Percentiles rank a stretch among this genome's conserved stretches.
Evolutionary conservation across 805 yeast species (phyloP).

Genomic region (Kodamaea restingae): DNA sequence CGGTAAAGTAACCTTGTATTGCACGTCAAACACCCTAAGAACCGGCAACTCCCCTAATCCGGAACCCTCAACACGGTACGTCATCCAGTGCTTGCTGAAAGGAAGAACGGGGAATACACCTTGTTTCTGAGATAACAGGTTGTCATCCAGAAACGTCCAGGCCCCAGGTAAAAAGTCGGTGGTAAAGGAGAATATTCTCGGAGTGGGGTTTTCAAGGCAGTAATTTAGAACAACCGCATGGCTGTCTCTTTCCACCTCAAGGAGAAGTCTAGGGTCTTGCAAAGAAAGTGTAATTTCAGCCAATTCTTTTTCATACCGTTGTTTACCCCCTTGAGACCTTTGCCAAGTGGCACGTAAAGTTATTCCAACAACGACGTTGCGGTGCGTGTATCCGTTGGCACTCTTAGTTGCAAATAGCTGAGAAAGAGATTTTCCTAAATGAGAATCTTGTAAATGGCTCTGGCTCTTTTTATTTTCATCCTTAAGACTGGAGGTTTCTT

Average conservation of each 20-base stretch:
- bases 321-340: constrained; percentile 21
- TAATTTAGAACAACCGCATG: constrained; percentile 31
- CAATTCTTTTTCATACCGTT: constrained; percentile 30
- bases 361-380: constrained; percentile 29
- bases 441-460: too few relatives aligned
- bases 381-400: constrained; percentile 35
- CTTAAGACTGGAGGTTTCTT: too few relatives aligned
- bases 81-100: constrained; percentile 46
- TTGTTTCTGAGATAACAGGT: constrained; percentile 27
- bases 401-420: constrained; percentile 34
- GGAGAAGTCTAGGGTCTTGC: constrained; percentile 65
- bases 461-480: not conserved
- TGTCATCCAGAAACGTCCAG: constrained; percentile 24
- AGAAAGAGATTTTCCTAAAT: not conserved
- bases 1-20: constrained; percentile 61
- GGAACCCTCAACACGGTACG: constrained; percentile 22
- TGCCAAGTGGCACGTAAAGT: constrained; percentile 30
- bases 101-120: constrained; percentile 56
- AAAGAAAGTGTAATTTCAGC: constrained; percentile 58
- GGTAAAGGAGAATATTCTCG: constrained; percentile 61
- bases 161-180: constrained; percentile 27
- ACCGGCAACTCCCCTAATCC: constrained; percentile 45
- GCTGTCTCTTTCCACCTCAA: constrained; percentile 26
- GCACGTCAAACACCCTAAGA: constrained; percentile 62
- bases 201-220: constrained; percentile 71